phyloP scores from a whole-genome alignment of 1,139 yeast species.

The Geotrichum siamense region DNA sequence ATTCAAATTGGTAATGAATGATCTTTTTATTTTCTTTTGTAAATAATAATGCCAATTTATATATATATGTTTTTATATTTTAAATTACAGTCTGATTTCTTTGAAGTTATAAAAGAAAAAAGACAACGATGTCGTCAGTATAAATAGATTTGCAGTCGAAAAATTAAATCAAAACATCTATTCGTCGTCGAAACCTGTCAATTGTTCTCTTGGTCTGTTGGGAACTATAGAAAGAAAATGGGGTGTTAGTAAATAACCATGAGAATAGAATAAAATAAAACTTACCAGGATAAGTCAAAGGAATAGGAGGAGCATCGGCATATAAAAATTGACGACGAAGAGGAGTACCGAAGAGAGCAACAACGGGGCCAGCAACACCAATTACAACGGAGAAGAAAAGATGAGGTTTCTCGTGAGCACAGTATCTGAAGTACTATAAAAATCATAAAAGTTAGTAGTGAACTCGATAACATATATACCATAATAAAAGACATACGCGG shows the following conservation, averaged over 20 bases:
- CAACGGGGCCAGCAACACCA: conserved; percentile 62
- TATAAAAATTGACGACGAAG: conserved; percentile 63
- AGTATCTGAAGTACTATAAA: conserved; percentile 65
- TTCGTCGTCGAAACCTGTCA: conserved; percentile 35
- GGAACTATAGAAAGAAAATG: conserved; percentile 23
- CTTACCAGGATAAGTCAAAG: conserved; percentile 54
- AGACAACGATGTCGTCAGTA: too few species aligned
- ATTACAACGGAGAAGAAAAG: conserved; percentile 61
- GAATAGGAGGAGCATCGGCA: conserved; percentile 62
- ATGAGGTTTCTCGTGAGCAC: conserved; percentile 75
- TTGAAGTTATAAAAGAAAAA: too few species aligned
- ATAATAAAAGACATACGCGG: conserved; percentile 11
- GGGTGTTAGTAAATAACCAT: background rate
- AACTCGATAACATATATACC: background rate
- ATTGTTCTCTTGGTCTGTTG: conserved; percentile 30
- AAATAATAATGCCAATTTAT: conserved; percentile 11
- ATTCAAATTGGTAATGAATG: background rate
- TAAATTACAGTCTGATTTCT: too few species aligned
- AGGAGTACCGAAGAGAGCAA: conserved; percentile 55
- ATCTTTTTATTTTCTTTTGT: conserved; percentile 4
- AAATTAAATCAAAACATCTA: conserved; percentile 12
- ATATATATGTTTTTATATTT: too few species aligned
- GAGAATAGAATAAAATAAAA: conserved; percentile 2
- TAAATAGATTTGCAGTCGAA: too few species aligned
- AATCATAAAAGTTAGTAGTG: background rate